phyloP scores from a whole-genome alignment of 352 stramenopile genomes.

The Phytophthora constricta region DNA sequence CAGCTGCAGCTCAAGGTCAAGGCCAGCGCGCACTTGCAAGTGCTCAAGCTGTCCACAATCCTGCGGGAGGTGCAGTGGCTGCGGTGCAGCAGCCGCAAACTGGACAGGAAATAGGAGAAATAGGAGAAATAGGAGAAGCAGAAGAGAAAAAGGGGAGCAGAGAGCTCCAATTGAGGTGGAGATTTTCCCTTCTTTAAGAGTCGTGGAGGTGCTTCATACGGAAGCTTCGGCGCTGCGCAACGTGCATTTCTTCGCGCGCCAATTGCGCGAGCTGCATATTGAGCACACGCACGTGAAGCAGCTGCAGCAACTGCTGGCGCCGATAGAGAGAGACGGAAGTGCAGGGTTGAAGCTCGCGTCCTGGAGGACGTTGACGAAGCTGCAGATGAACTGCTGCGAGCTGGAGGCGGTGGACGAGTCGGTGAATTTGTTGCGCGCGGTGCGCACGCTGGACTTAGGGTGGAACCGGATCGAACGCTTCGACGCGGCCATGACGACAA shows the following conservation, averaged over 20 bases:
- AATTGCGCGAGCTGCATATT: constrained; percentile 71
- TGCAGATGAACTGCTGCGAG: constrained; percentile 77
- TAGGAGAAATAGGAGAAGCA: background rate
- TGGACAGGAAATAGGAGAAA: constrained; percentile 5
- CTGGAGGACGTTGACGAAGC: constrained; percentile 58
- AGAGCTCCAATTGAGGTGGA: constrained; percentile 65
- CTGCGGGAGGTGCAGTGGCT: constrained; percentile 74
- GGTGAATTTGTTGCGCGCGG: constrained; percentile 53
- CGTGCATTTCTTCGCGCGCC: constrained; percentile 72
- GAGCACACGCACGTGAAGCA: constrained; percentile 64
- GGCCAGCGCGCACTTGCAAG: constrained; percentile 78
- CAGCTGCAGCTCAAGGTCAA: constrained; percentile 68
- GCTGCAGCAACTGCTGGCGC: constrained; percentile 55
- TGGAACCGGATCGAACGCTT: constrained; percentile 75
- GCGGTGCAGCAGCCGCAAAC: constrained; percentile 63
- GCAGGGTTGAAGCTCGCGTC: background rate
- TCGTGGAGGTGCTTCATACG: constrained; percentile 69
- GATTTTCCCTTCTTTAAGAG: constrained; percentile 79
- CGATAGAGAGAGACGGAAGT: background rate
- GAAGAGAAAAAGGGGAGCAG: background rate
- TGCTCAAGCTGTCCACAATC: constrained; percentile 89
- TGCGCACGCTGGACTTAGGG: constrained; percentile 65
- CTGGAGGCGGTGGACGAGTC: constrained; percentile 58
- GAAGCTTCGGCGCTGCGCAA: constrained; percentile 48
- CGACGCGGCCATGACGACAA: constrained; percentile 31